Base-by-base conservation (phyloP, 2,329 filamentous ascomycete species). In the Fusarium goolgardi region DNA sequence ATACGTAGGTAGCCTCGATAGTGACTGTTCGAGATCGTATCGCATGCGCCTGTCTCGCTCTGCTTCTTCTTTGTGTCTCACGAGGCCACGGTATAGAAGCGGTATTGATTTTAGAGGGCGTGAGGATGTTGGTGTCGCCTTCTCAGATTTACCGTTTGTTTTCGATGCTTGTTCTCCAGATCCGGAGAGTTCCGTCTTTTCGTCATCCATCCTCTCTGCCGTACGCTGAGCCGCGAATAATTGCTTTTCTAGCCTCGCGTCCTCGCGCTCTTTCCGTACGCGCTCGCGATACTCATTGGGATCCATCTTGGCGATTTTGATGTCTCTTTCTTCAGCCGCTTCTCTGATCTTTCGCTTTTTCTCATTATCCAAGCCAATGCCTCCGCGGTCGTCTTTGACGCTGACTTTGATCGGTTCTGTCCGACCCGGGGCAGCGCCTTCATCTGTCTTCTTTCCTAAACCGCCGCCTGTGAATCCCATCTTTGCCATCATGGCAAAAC, bases 401-500 rank as follows among this genome's bases (percentile, higher is more conserved):
- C 85, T 84, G 49, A 97, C 83, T 34, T 87, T 84, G 59, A 99
- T 88, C 1, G 96, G 96, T 76, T 96, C 92, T 4, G 87, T 71
- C 27, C 77, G 67, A 11, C 70, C 77, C 73, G 63, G 46, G 15
- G 71, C 73, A n/a, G 75, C 64, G 27, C 80, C 79, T 11, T 80
- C 80, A n/a, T 83, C 81, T 71, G 86, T 88, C 66, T 77, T 77
- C 56, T 78, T 80, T 2, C 96, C 96, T 5, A 98, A 82, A 0
- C 89, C 85, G 35, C 88, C 88, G 25, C 94, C 94, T 59, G 88
- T 90, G 81, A 96, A 99, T 1, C 96, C 96, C 85, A 99, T 92
- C 79, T 93, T 95, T 23, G 93, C 91, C 94, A 99, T 97, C 93
- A 99, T 97, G 69, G 92, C 89, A 65, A 96, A 88, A 2, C 95